phyloP scores from a whole-genome alignment of 805 yeast genomes.

The Grigorovia yakushimaensis region DNA sequence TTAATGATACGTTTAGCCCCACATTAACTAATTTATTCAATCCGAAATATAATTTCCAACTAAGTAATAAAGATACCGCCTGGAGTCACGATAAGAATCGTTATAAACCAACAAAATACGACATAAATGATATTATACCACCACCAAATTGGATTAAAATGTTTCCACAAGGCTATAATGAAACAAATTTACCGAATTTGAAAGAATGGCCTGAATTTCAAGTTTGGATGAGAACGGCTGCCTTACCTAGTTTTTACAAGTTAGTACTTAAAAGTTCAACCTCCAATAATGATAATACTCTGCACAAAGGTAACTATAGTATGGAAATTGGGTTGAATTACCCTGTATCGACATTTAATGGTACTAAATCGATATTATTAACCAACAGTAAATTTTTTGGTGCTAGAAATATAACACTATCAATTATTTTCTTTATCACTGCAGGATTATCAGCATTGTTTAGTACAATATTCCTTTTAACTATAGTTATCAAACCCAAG shows the following conservation, averaged over 20 bases:
- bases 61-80: slow-evolving; percentile 48
- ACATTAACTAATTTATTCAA: slow-evolving; percentile 33
- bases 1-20: slow-evolving; percentile 61
- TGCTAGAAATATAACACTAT: slow-evolving; percentile 75
- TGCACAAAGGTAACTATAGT: slow-evolving; percentile 60
- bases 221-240: slow-evolving; percentile 91
- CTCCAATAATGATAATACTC: slow-evolving; percentile 46
- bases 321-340: slow-evolving; percentile 64
- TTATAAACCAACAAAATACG: slow-evolving; percentile 54
- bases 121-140: slow-evolving; percentile 54
- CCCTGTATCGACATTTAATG: slow-evolving; percentile 76
- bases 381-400: slow-evolving; percentile 80
- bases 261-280: slow-evolving; percentile 38
- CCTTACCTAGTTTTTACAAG: slow-evolving; percentile 80
- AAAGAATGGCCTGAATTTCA: slow-evolving; percentile 60
- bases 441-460: slow-evolving; percentile 67
- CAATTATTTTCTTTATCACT: slow-evolving; percentile 77
- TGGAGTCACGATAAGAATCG: slow-evolving; percentile 61
- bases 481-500: slow-evolving; percentile 73
- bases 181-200: slow-evolving; percentile 58
- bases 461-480: slow-evolving; percentile 65
- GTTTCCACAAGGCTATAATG: slow-evolving; percentile 67
- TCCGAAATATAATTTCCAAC: slow-evolving; percentile 24
- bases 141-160: slow-evolving; percentile 73
- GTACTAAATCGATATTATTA: slow-evolving; percentile 70